Conservation (phyloP, 257 asterid genomes). For the Rhazya stricta region DNA sequence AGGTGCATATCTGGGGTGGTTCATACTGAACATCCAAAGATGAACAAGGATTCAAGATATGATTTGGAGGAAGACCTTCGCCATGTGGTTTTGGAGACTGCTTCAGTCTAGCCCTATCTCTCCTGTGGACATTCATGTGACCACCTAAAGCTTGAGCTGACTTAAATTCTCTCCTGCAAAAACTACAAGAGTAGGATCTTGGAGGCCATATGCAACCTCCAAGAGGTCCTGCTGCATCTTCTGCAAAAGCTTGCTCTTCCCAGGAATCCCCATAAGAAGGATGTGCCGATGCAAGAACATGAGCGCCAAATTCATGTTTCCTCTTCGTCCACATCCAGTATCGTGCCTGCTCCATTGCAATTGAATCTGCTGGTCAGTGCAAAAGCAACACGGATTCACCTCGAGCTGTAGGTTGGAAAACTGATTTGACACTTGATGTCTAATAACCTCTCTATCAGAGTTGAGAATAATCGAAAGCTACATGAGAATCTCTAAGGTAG, state of each 20-base stretch:
- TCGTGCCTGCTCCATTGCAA: slow-evolving; percentile 61
- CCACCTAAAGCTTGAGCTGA: slow-evolving; percentile 98
- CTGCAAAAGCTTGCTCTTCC: slow-evolving; percentile 97
- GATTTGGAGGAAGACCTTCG: slow-evolving; percentile 28
- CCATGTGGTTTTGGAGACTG: slow-evolving; percentile 37
- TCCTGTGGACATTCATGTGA: slow-evolving; percentile 89
- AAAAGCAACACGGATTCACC: slow-evolving; percentile 4
- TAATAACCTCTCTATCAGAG: slow-evolving; percentile 27
- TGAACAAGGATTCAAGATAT: slow-evolving; percentile 23
- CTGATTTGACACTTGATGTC: slow-evolving; percentile 5
- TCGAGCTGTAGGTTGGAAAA: slow-evolving; percentile 11
- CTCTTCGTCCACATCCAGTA: slow-evolving; percentile 65
- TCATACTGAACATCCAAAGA: slow-evolving; percentile 28
- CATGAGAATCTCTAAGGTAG: slow-evolving; percentile 25
- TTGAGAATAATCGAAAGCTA: slow-evolving; percentile 21
- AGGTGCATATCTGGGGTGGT: slow-evolving; percentile 38
- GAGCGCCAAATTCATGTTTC: slow-evolving; percentile 34
- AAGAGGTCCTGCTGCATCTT: slow-evolving; percentile 69
- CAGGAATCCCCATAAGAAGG: slow-evolving; percentile 56
- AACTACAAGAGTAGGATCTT: slow-evolving; percentile 83
- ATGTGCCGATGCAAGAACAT: slow-evolving; percentile 14
- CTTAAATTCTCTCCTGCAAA: slow-evolving; percentile 79
- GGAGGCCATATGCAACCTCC: slow-evolving; percentile 97
- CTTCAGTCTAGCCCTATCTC: slow-evolving; percentile 89
- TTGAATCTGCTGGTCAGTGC: not conserved